A percentile compares a stretch with the other conserved stretches of the same genome.
Evolutionary conservation across 176 grass and related monocot genomes (phyloP).

Genomic region (Bromus sterilis): DNA sequence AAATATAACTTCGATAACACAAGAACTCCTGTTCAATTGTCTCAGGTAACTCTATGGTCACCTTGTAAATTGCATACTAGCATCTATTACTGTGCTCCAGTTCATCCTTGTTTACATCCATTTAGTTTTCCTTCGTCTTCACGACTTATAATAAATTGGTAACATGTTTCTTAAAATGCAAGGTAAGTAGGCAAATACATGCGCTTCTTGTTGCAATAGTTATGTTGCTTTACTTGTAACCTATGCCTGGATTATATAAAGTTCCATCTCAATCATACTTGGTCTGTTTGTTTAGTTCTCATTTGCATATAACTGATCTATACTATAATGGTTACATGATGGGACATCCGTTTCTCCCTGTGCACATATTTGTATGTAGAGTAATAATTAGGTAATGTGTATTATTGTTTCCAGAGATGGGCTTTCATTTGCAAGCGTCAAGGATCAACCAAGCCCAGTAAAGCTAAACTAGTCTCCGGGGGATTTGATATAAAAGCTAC

Average conservation of each 20-base stretch:
- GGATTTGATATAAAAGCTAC: slow-evolving; percentile 35
- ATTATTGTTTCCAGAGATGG: slow-evolving; percentile 75
- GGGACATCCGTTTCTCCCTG: background rate
- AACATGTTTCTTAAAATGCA: background rate
- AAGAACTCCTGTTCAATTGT: slow-evolving; percentile 69
- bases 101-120: slow-evolving; percentile 16
- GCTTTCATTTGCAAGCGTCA: slow-evolving; percentile 56
- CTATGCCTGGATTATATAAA: background rate
- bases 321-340: background rate
- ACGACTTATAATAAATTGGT: background rate
- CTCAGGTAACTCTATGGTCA: slow-evolving; percentile 42
- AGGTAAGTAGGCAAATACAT: slow-evolving; percentile 3
- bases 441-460: slow-evolving; percentile 23
- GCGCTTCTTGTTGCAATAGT: background rate
- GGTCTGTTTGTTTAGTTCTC: background rate
- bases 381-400: background rate
- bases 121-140: background rate
- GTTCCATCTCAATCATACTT: background rate
- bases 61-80: slow-evolving; percentile 16
- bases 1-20: slow-evolving; percentile 53
- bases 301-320: slow-evolving; percentile 3
- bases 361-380: background rate
- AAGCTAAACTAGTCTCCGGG: slow-evolving; percentile 22
- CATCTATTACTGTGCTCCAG: background rate
- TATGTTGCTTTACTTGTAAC: background rate